A percentile compares a stretch with the other conserved stretches of the same genome.
Conservation (phyloP, 257 asterid genomes). For the Thymus mandschuricus region DNA sequence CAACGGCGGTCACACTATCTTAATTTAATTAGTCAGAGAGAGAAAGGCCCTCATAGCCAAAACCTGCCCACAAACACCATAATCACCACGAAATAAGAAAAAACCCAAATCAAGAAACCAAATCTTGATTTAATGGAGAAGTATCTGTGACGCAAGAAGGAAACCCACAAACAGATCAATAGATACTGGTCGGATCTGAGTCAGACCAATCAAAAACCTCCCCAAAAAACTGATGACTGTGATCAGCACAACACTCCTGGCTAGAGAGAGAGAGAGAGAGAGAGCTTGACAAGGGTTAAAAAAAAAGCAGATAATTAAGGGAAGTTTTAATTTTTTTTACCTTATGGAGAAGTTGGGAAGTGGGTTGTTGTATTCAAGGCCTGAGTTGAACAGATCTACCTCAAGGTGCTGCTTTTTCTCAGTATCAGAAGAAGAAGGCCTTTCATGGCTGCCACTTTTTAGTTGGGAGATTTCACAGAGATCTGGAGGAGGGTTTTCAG, state of each 20-base stretch:
- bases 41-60: conserved; percentile 27
- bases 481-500: conserved; percentile 91
- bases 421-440: conserved; percentile 44
- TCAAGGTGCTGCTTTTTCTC: conserved; percentile 35
- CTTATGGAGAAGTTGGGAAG: conserved; percentile 84
- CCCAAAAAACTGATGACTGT: conserved; percentile 29
- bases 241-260: conserved; percentile 15
- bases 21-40: conserved; percentile 26
- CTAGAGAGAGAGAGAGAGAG: conserved; percentile 14
- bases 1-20: conserved; percentile 17
- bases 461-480: conserved; percentile 61
- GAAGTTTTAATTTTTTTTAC: conserved; percentile 35
- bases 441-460: conserved; percentile 55
- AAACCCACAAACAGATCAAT: conserved; percentile 21
- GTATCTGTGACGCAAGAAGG: too few species aligned
- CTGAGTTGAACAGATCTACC: conserved; percentile 74
- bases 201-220: conserved; percentile 34
- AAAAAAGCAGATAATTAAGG: background rate
- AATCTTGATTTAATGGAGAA: conserved; percentile 11
- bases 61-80: conserved; percentile 34
- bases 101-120: conserved; percentile 15
- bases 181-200: conserved; percentile 36
- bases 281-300: conserved; percentile 26
- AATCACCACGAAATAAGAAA: conserved; percentile 35
- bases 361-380: conserved; percentile 58